phyloP scores from a whole-genome alignment of 2,329 filamentous ascomycete species.

The Elsinoe ampelina region DNA sequence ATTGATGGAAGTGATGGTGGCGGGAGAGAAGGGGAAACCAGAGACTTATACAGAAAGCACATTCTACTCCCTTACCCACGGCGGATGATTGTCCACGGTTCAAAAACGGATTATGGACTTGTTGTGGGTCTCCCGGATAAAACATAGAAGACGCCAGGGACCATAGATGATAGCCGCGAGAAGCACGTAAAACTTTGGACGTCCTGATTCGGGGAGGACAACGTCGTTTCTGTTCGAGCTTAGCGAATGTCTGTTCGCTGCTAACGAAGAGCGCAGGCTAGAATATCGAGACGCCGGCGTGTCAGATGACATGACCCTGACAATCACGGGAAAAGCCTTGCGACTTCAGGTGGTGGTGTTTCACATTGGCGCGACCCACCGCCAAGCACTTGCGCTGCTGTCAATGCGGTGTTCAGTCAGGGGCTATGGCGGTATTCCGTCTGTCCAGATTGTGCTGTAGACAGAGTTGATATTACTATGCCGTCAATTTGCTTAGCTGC shows the following conservation, averaged over 20 bases:
- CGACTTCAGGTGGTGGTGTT: not conserved
- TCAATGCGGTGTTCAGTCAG: not conserved
- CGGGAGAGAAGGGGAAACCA: not conserved
- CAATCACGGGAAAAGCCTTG: slow-evolving; percentile 2
- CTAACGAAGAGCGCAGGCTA: not conserved
- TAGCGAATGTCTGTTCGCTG: not conserved
- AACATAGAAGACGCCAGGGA: not conserved
- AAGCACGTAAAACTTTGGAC: not conserved
- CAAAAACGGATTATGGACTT: not conserved
- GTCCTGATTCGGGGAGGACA: not conserved
- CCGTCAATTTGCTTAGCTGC: not conserved
- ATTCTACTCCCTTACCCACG: not conserved
- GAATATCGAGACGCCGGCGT: not conserved
- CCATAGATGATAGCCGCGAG: not conserved
- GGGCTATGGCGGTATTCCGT: no score
- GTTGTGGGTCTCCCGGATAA: slow-evolving; percentile 6
- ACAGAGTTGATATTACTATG: not conserved
- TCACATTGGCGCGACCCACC: not conserved
- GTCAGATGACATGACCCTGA: slow-evolving; percentile 2
- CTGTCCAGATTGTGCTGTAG: no score
- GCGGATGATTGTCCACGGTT: slow-evolving; percentile 4
- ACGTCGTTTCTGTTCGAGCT: not conserved
- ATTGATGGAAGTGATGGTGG: not conserved
- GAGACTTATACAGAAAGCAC: not conserved
- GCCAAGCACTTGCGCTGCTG: not conserved